Percentiles rank a stretch among this genome's conserved stretches.
These are phyloP conservation scores for Bipolaris zeicola DNA, from an alignment of 2,329 filamentous ascomycete species.

Conservation along the genomic window DNA sequence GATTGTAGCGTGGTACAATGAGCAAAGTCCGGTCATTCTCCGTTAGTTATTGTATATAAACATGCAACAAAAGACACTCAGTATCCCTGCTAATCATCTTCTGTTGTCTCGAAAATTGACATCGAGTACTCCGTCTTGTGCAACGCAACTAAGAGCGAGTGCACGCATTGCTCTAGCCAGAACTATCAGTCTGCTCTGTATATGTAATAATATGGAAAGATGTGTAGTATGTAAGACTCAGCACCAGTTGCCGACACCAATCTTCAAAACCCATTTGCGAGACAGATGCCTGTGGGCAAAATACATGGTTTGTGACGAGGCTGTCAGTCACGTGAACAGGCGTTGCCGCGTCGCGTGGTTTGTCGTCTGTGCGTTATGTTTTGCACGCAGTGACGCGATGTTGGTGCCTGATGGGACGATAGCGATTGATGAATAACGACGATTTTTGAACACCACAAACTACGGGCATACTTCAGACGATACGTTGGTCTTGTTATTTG, in stretches of 20 bases:
- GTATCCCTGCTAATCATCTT: background rate
- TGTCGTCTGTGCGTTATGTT: slow-evolving; percentile 9
- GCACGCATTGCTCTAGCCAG: background rate
- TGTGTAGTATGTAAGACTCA: background rate
- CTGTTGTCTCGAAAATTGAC: background rate
- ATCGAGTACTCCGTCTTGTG: too few species aligned
- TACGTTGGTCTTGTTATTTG: background rate
- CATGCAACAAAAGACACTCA: background rate
- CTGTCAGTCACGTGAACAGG: slow-evolving; percentile 9
- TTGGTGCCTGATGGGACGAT: slow-evolving; percentile 1
- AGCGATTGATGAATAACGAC: slow-evolving; percentile 1
- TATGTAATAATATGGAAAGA: background rate
- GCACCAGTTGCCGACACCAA: background rate
- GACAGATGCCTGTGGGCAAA: background rate
- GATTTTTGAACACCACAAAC: background rate
- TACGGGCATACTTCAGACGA: background rate
- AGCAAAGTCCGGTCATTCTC: background rate
- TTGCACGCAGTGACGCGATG: slow-evolving; percentile 8
- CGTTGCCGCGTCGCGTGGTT: slow-evolving; percentile 11
- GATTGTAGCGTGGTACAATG: background rate
- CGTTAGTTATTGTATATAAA: background rate
- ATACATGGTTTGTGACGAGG: too few species aligned
- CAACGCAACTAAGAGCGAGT: background rate
- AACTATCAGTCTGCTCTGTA: background rate
- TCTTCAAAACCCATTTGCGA: background rate